Base-by-base conservation (phyloP, 345 rosid genomes). In the Citrus inodora region DNA sequence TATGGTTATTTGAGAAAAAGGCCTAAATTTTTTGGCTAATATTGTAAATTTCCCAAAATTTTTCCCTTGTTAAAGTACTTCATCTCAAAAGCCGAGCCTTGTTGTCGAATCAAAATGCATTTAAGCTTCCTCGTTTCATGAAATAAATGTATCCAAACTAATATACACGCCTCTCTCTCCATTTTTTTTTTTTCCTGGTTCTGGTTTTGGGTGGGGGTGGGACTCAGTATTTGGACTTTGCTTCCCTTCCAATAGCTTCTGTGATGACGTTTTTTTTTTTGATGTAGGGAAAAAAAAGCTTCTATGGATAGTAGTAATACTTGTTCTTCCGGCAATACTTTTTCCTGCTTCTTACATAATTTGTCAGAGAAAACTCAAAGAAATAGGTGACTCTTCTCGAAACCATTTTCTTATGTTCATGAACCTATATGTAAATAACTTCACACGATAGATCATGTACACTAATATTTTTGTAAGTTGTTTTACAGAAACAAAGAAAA, bases 351-450 rank as follows among this genome's bases (percentile, higher is more conserved):
- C 55, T 28, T 59, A 6, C 78, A 16, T 59, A 22, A 22, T 35
- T 79, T 33, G 13, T 5, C 17, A 61, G 74, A 73, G 40, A 35
- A 79, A 35, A 14, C 61, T 58, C 30, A 74, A 46, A 74, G 42
- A 66, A 22, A 58, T 42, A 79, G 78, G 82, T 67, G 21, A 37
- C 5, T 11, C 17, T 9, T 30, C 28, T 38, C 9, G 0, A 16
- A 17, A 27, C 38, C 9, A 0, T 0, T 2, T 30, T 74, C 68
- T 9, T 9, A 19, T 17, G 17, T 6, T 4, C 4, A 6, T 5
- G 13, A 5, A 13, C 13, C 24, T n/a, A 10, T 42, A 42, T 37
- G 40, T 37, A 37, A 37, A 37, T 37, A 6, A 42, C 48, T 10
- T 9, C 4, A 10, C 4, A 42, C 0, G 14, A 42, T 42, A 10